These are phyloP conservation scores for Trichoderma polysporum DNA, from an alignment of 2,329 filamentous ascomycete genomes.

Conservation along the genomic window DNA sequence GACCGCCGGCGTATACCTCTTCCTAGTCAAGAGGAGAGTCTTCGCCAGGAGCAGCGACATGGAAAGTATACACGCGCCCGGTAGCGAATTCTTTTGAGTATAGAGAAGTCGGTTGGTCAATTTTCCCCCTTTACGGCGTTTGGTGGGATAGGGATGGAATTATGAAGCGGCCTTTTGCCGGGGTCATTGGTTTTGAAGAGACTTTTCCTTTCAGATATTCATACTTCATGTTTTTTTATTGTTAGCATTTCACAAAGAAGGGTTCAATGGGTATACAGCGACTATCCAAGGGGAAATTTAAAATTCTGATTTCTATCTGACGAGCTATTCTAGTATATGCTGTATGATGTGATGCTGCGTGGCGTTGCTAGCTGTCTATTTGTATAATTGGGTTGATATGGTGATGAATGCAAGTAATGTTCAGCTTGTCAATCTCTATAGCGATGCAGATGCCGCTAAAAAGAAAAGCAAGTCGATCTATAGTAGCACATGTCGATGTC, in stretches of 20 bases:
- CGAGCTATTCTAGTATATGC: constrained; percentile 4
- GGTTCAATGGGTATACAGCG: background rate
- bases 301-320: constrained; percentile 18
- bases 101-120: constrained; percentile 7
- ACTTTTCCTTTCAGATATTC: background rate
- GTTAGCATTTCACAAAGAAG: background rate
- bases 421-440: background rate
- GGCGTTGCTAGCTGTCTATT: background rate
- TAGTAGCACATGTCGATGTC: background rate
- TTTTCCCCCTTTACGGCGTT: constrained; percentile 27
- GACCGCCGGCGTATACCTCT: constrained; percentile 63
- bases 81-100: constrained; percentile 32
- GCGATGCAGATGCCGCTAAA: background rate
- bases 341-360: background rate
- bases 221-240: background rate
- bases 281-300: background rate
- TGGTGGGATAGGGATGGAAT: constrained; percentile 22
- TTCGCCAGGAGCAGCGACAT: constrained; percentile 71
- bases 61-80: constrained; percentile 59
- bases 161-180: background rate
- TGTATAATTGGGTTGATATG: background rate
- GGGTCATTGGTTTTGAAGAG: background rate
- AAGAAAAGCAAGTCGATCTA: background rate
- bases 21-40: constrained; percentile 79
- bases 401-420: background rate